phyloP scores from a whole-genome alignment of 352 stramenopile genomes.

The Thalassiosira allenii region DNA sequence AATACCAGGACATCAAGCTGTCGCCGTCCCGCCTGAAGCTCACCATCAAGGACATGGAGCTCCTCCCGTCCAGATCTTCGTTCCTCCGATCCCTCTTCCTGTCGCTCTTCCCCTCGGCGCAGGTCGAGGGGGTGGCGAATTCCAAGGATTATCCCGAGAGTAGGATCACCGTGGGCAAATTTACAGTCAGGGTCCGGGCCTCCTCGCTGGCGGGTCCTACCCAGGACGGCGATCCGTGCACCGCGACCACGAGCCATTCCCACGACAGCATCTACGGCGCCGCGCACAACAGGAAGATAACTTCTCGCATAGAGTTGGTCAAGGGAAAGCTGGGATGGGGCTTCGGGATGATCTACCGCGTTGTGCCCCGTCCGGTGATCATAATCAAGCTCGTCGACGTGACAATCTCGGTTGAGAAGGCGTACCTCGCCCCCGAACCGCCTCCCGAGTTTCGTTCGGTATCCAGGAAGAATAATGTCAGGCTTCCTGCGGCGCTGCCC shows the following conservation, averaged over 20 bases:
- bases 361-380: constrained; percentile 42
- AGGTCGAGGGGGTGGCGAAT: constrained; percentile 33
- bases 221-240: constrained; percentile 12
- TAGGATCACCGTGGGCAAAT: constrained; percentile 33
- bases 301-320: no score
- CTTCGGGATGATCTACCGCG: no score
- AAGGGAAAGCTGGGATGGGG: neutral
- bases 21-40: constrained; percentile 22
- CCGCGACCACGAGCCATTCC: neutral
- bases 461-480: neutral
- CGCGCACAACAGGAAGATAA: neutral
- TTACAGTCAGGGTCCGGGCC: constrained; percentile 43
- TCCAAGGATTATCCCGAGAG: constrained; percentile 39
- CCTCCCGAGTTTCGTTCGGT: constrained; percentile 20
- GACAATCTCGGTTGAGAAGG: constrained; percentile 61
- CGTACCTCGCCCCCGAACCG: constrained; percentile 56
- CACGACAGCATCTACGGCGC: neutral
- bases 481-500: constrained; percentile 5
- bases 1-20: constrained; percentile 32
- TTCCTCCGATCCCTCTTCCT: constrained; percentile 30
- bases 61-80: constrained; percentile 32
- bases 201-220: constrained; percentile 21
- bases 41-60: constrained; percentile 31
- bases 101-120: constrained; percentile 42
- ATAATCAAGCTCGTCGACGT: constrained; percentile 44